A percentile compares a stretch with the other conserved stretches of the same genome.
Evolutionary conservation across 345 rosid species (phyloP).

Genomic region (Salix arbutifolia): DNA sequence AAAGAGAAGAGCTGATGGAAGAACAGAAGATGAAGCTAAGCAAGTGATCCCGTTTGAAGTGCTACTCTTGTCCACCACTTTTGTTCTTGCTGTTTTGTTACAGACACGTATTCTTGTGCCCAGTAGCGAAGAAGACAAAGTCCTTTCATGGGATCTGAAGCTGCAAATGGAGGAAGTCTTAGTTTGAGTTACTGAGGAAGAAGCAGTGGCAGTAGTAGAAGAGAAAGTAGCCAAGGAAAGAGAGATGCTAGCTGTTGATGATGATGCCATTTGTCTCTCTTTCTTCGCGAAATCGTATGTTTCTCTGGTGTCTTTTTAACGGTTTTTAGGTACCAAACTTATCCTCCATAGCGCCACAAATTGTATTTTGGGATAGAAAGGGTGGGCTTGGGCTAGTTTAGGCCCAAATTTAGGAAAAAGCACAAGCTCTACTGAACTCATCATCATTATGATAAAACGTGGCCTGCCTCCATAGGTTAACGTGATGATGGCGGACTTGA

Average conservation of each 20-base stretch:
- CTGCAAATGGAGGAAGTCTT: slow-evolving; percentile 18
- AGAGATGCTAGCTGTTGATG: slow-evolving; percentile 31
- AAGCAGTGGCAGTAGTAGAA: slow-evolving; percentile 14
- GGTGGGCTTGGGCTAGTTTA: no score
- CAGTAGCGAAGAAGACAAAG: slow-evolving; percentile 17
- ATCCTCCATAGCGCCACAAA: background rate
- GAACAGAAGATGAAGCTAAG: slow-evolving; percentile 44
- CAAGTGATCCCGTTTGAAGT: slow-evolving; percentile 32
- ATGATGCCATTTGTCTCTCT: slow-evolving; percentile 11
- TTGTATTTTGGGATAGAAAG: no score
- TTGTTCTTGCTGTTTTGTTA: slow-evolving; percentile 11
- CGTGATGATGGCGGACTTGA: no score
- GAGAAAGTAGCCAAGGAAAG: slow-evolving; percentile 30
- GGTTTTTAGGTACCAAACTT: background rate
- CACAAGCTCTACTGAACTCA: no score
- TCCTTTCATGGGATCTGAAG: slow-evolving; percentile 17
- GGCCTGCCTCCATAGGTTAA: no score
- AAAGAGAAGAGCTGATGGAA: slow-evolving; percentile 80
- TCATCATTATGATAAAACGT: no score
- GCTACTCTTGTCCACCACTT: slow-evolving; percentile 17
- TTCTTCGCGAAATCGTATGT: background rate
- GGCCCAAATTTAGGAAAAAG: no score
- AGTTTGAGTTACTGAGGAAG: slow-evolving; percentile 9
- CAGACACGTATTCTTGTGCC: slow-evolving; percentile 13
- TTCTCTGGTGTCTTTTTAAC: background rate